A percentile compares a stretch with the other conserved stretches of the same genome.
Conservation (phyloP, 768 basidiomycete species). For the Phallus indusiatus region DNA sequence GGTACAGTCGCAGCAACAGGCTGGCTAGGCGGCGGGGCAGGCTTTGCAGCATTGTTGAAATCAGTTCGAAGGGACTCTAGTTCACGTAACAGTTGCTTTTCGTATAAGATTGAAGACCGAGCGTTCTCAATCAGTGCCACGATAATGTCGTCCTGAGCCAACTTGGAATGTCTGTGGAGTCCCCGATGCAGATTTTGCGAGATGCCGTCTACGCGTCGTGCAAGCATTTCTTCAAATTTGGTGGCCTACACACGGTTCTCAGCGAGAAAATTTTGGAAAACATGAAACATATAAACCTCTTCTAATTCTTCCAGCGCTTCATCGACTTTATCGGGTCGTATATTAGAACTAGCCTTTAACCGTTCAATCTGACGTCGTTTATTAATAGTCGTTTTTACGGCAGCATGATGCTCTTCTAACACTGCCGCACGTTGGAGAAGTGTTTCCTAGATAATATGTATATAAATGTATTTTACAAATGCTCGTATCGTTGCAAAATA, state of each 20-base stretch:
- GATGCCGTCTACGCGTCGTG: conserved; percentile 82
- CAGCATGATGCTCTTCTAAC: conserved; percentile 88
- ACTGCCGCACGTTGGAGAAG: conserved; percentile 82
- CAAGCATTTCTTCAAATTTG: conserved; percentile 79
- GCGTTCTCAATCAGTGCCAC: conserved; percentile 88
- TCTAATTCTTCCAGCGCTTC: conserved; percentile 89
- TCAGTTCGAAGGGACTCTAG: conserved; percentile 77
- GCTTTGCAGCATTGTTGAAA: conserved; percentile 57
- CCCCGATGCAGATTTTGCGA: conserved; percentile 89
- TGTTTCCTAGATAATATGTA: too few relatives aligned
- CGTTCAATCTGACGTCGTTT: conserved; percentile 89
- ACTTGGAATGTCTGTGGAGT: conserved; percentile 72
- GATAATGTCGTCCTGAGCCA: conserved; percentile 87
- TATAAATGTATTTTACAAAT: too few relatives aligned
- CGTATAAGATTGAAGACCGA: conserved; percentile 85
- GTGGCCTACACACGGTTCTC: conserved; percentile 52
- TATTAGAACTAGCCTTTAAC: conserved; percentile 76
- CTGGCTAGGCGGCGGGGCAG: conserved; percentile 35
- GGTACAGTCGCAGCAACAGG: conserved; percentile 29
- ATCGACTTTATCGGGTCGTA: conserved; percentile 77
- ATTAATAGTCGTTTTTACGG: conserved; percentile 87
- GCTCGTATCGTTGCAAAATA: too few relatives aligned
- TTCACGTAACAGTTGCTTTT: conserved; percentile 80
- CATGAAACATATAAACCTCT: conserved; percentile 45
- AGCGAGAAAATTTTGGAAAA: background rate